Evolutionary conservation across 1,284 basidiomycete genomes (phyloP), one percentile per base, ranked within the genome.

Genomic region (Ustilago cynodontis): DNA sequence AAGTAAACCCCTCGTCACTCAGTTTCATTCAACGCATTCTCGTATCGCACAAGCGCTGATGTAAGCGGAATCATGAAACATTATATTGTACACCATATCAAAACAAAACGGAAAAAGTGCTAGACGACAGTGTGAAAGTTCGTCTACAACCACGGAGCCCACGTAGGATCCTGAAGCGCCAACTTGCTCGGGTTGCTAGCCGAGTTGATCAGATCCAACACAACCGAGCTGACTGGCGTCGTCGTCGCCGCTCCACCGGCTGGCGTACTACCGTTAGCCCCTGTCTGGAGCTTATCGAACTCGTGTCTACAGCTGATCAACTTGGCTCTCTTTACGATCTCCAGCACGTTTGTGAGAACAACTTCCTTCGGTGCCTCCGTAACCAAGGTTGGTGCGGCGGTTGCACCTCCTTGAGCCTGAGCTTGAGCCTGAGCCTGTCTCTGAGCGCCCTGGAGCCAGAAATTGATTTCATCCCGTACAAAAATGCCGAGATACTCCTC

Each of bases 401-500:
- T 29, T 0, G 41, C 59, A 11, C 37, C 29, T 35, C 59, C 59
- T n/a, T 26, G 49, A 13, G 43, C 53, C 31, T 53, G 55, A 0
- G 54, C 55, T 13, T 77, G 66, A 3, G 77, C 70, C 10, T 71
- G 65, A 3, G 68, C 77, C 24, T 83, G 72, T 8, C 82, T 51
- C 39, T 84, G 82, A 0, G 72, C 65, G n/a, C 81, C 79, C 53
- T 74, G 77, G 37, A 86, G 81, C 92, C 92, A 94, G 16, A 90
- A 89, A 79, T 91, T 90, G 57, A 98, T 92, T 87, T 99, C 97
- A 85, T 99, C 97, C 31, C 95, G 90, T 26, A 94, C 91, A 86
- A 98, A 98, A 59, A 98, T 88, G 74, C 92, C 93, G 16, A 97
- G 89, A 66, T 94, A 93, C 80, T 94, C 92, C 76, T 96, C 94